phyloP scores from a whole-genome alignment of 257 asterid species.

The Striga asiatica region DNA sequence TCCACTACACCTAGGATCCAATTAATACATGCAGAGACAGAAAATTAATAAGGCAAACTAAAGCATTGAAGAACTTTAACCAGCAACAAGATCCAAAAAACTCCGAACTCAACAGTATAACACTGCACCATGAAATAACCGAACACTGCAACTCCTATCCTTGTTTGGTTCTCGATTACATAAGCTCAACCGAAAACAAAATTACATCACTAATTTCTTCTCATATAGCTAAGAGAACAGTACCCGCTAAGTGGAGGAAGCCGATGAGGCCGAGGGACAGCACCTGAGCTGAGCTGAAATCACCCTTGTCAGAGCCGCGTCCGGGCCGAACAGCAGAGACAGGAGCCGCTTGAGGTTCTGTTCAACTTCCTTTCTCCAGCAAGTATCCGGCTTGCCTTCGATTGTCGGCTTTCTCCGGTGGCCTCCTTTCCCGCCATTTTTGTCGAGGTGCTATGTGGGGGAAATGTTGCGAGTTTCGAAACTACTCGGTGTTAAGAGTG shows the following conservation, averaged over 20 bases:
- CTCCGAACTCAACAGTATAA: background rate
- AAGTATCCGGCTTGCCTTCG: slow-evolving; percentile 32
- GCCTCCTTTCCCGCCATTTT: slow-evolving; percentile 72
- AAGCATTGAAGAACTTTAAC: background rate
- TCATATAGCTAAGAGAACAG: background rate
- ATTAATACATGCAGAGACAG: background rate
- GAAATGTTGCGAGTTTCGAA: background rate
- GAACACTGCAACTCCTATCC: background rate
- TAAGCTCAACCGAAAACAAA: background rate
- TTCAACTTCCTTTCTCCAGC: slow-evolving; percentile 86
- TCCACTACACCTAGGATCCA: background rate
- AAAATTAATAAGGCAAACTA: background rate
- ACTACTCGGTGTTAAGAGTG: background rate
- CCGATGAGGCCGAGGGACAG: slow-evolving; percentile 71
- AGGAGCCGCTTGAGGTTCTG: slow-evolving; percentile 71
- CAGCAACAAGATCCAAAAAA: background rate
- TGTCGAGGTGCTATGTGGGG: background rate
- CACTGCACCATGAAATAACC: background rate
- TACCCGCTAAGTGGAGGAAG: slow-evolving; percentile 50
- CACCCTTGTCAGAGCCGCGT: slow-evolving; percentile 61
- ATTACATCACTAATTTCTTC: background rate
- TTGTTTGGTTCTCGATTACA: background rate
- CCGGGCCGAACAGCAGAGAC: slow-evolving; percentile 77
- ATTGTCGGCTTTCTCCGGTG: slow-evolving; percentile 17
- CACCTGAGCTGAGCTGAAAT: slow-evolving; percentile 61